phyloP scores from a whole-genome alignment of 1,284 basidiomycete species.

The Microbotryomycetes sp. region DNA sequence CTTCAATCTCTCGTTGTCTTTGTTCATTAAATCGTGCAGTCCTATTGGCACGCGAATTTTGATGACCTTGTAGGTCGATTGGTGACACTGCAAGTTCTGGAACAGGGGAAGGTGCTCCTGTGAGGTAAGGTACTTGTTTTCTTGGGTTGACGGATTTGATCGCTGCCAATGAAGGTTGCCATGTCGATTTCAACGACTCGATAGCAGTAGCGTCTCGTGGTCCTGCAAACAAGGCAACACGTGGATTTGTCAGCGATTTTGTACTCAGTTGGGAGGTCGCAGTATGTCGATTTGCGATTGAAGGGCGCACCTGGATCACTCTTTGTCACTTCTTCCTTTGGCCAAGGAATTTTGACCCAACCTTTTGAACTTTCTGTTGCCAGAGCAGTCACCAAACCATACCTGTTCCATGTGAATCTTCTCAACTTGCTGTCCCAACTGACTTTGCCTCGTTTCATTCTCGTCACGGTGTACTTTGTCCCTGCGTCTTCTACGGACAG shows the following conservation, averaged over 20 bases:
- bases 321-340: constrained; percentile 12
- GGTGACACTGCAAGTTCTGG: constrained; percentile 14
- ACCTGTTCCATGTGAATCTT: constrained; percentile 27
- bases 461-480: constrained; percentile 25
- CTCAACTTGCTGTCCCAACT: constrained; percentile 23
- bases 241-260: not conserved
- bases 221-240: constrained; percentile 6
- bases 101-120: not conserved
- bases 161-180: constrained; percentile 14
- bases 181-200: constrained; percentile 7
- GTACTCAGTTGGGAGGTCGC: not conserved
- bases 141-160: constrained; percentile 1
- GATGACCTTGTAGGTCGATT: constrained; percentile 21
- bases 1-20: too few species aligned
- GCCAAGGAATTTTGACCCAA: constrained; percentile 25
- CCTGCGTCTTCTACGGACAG: constrained; percentile 19
- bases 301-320: not conserved
- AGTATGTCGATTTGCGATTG: not conserved
- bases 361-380: constrained; percentile 2
- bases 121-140: constrained; percentile 2
- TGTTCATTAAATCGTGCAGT: constrained; percentile 25
- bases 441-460: constrained; percentile 14
- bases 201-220: constrained; percentile 7
- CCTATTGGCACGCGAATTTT: constrained; percentile 20
- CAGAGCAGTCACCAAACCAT: constrained; percentile 18